Evolutionary conservation across 2,329 filamentous ascomycete genomes (phyloP).

Genomic region (Aspergillus arachidicola): DNA sequence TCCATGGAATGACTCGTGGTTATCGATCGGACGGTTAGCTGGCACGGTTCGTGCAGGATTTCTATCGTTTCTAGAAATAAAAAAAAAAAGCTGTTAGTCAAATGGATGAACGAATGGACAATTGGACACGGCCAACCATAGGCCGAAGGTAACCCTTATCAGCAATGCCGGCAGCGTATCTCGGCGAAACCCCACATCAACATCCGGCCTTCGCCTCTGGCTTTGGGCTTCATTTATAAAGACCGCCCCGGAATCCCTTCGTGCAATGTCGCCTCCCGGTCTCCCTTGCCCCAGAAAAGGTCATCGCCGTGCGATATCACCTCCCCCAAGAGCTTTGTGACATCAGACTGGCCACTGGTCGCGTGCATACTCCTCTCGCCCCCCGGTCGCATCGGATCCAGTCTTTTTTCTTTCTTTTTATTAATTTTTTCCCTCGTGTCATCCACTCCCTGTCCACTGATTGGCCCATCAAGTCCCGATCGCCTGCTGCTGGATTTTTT

Average conservation of each 20-base stretch:
- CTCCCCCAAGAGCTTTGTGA: neutral
- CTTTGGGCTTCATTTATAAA: neutral
- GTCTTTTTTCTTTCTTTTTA: constrained; percentile 8
- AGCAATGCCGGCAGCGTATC: constrained; percentile 16
- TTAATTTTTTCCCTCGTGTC: constrained; percentile 2
- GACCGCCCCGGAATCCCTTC: neutral
- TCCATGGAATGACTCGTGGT: neutral
- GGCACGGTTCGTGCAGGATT: neutral
- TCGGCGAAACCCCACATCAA: constrained; percentile 19
- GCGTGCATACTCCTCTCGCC: neutral
- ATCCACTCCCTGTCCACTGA: constrained; percentile 8
- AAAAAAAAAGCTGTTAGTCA: constrained; percentile 10
- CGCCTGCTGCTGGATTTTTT: constrained; percentile 8
- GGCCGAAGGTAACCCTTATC: constrained; percentile 18
- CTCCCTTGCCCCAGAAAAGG: neutral
- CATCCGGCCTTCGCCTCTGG: constrained; percentile 20
- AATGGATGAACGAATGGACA: constrained; percentile 1
- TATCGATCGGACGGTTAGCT: neutral
- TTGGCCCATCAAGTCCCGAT: constrained; percentile 11
- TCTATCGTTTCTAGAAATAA: neutral
- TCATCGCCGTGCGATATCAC: neutral
- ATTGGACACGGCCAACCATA: constrained; percentile 14
- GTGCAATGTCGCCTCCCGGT: neutral
- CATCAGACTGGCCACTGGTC: neutral
- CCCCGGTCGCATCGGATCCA: neutral